Evolutionary conservation across 1,284 basidiomycete species (phyloP).

Genomic region (Agaricales sp.): DNA sequence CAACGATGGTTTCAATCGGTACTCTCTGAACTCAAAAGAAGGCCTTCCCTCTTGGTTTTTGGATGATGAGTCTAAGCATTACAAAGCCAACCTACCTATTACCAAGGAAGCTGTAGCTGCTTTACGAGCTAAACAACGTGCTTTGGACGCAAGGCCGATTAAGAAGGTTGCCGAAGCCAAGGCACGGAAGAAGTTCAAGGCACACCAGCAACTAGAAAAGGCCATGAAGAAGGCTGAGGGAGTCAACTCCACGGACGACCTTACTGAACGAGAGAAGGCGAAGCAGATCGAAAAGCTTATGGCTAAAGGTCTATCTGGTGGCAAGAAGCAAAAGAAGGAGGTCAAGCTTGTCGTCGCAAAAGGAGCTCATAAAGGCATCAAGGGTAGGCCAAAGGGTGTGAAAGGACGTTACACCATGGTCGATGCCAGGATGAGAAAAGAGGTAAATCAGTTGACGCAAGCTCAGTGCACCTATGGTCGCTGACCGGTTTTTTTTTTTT

Average conservation of each 20-base stretch:
- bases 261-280: conserved; percentile 93
- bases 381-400: conserved; percentile 92
- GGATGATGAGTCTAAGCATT: conserved; percentile 91
- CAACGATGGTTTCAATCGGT: conserved; percentile 94
- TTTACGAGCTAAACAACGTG: conserved; percentile 84
- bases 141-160: conserved; percentile 94
- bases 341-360: conserved; percentile 89
- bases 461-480: no score
- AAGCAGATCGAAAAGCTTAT: conserved; percentile 90
- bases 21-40: conserved; percentile 87
- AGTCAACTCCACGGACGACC: conserved; percentile 82
- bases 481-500: not conserved
- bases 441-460: conserved; percentile 36
- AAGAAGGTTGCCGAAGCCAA: conserved; percentile 99
- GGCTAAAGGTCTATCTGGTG: conserved; percentile 62
- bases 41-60: conserved; percentile 94
- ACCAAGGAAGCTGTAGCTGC: conserved; percentile 92
- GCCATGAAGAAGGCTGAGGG: conserved; percentile 96
- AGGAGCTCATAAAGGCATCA: conserved; percentile 81
- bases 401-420: conserved; percentile 94
- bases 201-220: conserved; percentile 79
- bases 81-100: conserved; percentile 91
- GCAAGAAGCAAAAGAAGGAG: conserved; percentile 68
- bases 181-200: conserved; percentile 92
- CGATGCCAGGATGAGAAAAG: conserved; percentile 79